Conservation (phyloP, 176 grass and related monocot species). For the Areca catechu region DNA sequence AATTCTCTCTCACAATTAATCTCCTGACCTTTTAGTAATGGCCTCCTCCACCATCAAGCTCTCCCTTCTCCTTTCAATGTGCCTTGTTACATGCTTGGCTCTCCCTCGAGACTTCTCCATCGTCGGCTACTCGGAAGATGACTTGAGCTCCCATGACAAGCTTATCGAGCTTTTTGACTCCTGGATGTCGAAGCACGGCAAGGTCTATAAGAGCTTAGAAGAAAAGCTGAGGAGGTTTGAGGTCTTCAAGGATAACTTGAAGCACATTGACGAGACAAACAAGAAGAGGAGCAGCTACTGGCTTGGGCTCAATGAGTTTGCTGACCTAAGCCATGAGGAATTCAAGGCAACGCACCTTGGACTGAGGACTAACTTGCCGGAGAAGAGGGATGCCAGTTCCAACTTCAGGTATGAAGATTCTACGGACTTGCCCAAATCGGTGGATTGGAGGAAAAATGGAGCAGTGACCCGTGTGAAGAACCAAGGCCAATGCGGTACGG, state of each 20-base stretch:
- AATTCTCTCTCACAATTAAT: too few relatives aligned
- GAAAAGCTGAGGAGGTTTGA: neutral
- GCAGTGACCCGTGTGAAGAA: neutral
- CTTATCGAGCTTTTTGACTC: neutral
- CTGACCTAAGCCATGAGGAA: neutral
- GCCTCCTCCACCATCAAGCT: too few relatives aligned
- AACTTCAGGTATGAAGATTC: neutral
- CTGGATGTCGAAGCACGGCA: neutral
- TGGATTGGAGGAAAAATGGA: slow-evolving; percentile 1
- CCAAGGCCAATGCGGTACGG: neutral
- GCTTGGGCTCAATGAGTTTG: slow-evolving; percentile 2
- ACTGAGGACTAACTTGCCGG: neutral
- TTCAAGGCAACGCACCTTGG: neutral
- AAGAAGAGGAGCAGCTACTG: neutral
- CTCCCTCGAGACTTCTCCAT: neutral
- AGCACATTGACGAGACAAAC: neutral
- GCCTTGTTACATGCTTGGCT: too few relatives aligned
- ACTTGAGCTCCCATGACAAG: neutral
- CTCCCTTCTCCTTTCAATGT: too few relatives aligned
- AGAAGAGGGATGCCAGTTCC: neutral
- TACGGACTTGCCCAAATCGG: neutral
- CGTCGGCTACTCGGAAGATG: neutral
- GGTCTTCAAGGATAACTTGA: neutral
- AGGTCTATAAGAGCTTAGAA: neutral
- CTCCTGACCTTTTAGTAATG: too few relatives aligned